These are phyloP conservation scores for Mortierella sp. DNA, from an alignment of 371 early-diverging fungal genomes.

Conservation along the genomic window DNA sequence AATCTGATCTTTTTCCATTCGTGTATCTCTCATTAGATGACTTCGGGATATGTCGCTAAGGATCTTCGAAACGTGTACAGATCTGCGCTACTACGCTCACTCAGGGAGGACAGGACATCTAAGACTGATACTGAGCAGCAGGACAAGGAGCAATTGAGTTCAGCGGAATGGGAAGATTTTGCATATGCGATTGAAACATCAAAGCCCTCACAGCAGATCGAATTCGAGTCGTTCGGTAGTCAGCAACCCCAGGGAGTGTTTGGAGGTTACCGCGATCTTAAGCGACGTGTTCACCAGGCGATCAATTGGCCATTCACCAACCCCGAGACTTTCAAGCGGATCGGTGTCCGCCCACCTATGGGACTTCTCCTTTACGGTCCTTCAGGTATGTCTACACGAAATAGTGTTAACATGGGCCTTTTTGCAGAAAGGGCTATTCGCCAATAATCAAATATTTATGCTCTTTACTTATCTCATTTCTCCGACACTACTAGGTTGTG, in stretches of 20 bases:
- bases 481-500: slow-evolving; percentile 72
- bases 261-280: slow-evolving; percentile 73
- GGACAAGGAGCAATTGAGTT: not conserved
- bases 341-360: slow-evolving; percentile 83
- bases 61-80: slow-evolving; percentile 67
- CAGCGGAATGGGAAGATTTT: slow-evolving; percentile 60
- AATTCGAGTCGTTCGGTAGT: slow-evolving; percentile 63
- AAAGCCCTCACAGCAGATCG: slow-evolving; percentile 66
- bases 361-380: slow-evolving; percentile 92
- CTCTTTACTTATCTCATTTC: too few species aligned
- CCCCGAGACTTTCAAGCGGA: slow-evolving; percentile 71
- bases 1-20: not conserved
- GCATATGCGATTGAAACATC: slow-evolving; percentile 62
- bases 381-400: slow-evolving; percentile 66
- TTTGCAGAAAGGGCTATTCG: not conserved
- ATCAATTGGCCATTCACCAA: slow-evolving; percentile 79
- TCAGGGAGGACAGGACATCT: not conserved
- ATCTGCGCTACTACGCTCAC: slow-evolving; percentile 63
- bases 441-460: not conserved
- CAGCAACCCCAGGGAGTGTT: slow-evolving; percentile 64
- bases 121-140: not conserved
- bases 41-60: slow-evolving; percentile 75
- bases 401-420: not conserved
- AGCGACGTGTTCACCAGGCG: slow-evolving; percentile 78
- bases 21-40: slow-evolving; percentile 54